A percentile compares a stretch with the other conserved stretches of the same genome.
phyloP scores from a whole-genome alignment of 1,284 basidiomycete genomes.

The Trametes sp. region DNA sequence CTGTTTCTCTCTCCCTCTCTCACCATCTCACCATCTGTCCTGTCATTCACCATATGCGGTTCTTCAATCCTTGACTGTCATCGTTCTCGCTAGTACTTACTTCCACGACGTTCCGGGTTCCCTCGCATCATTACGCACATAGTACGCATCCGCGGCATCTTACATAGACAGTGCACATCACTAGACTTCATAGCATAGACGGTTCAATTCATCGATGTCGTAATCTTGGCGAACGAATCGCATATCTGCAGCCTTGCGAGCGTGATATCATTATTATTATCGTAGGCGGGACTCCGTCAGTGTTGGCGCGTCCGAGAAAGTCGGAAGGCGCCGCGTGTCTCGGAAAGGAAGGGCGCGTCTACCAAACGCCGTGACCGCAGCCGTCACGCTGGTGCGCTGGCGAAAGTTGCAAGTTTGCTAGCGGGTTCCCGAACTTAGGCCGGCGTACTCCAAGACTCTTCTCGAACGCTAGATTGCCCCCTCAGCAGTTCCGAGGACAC shows the following conservation, averaged over 20 bases:
- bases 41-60: too few relatives aligned
- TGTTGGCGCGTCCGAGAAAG: background rate
- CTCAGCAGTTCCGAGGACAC: too few relatives aligned
- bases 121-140: background rate
- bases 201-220: background rate
- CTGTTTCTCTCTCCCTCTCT: background rate
- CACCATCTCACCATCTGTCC: background rate
- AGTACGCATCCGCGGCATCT: background rate
- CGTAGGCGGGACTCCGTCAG: too few relatives aligned
- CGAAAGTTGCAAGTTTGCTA: background rate
- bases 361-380: conserved; percentile 12
- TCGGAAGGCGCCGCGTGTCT: background rate
- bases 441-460: too few relatives aligned
- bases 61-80: too few relatives aligned
- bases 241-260: too few relatives aligned
- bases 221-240: background rate
- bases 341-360: background rate
- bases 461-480: too few relatives aligned
- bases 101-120: background rate
- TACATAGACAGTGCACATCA: background rate
- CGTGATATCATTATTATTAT: too few relatives aligned
- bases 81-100: too few relatives aligned
- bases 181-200: background rate
- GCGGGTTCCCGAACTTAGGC: background rate
- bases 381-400: conserved; percentile 12